phyloP scores from a whole-genome alignment of 371 early-diverging fungal species.

The Basidiobolus meristosporus region DNA sequence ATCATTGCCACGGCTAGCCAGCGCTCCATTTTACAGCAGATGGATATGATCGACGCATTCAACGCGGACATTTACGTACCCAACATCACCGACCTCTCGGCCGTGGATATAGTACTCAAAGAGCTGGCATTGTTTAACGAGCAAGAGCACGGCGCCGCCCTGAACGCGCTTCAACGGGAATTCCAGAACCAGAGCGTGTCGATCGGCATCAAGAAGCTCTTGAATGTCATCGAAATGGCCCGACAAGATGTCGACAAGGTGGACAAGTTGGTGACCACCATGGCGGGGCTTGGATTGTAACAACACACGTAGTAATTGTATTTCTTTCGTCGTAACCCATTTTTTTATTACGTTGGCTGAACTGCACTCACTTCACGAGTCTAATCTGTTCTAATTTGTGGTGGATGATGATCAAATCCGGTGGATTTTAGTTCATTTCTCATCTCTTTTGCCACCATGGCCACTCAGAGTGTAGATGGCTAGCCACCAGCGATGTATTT shows the following conservation, averaged over 20 bases:
- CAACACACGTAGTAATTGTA: too few relatives aligned
- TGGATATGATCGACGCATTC: conserved; percentile 79
- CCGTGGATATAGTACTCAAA: conserved; percentile 53
- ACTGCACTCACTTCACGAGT: too few relatives aligned
- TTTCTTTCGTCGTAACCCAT: too few relatives aligned
- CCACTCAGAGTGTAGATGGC: too few relatives aligned
- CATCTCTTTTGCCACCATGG: too few relatives aligned
- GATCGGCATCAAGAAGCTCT: conserved; percentile 81
- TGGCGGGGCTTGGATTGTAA: conserved; percentile 6
- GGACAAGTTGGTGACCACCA: conserved; percentile 32
- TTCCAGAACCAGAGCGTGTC: conserved; percentile 36
- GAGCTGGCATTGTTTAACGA: conserved; percentile 37
- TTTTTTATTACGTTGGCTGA: too few relatives aligned
- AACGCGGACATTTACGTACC: conserved; percentile 69
- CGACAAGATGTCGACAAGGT: conserved; percentile 53
- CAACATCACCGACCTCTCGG: conserved; percentile 34
- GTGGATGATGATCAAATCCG: too few relatives aligned
- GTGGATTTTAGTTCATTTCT: too few relatives aligned
- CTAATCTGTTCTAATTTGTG: too few relatives aligned
- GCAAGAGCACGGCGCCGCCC: conserved; percentile 25
- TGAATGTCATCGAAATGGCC: conserved; percentile 80
- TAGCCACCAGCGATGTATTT: too few relatives aligned
- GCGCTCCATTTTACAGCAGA: conserved; percentile 56
- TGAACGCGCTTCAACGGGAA: conserved; percentile 24
- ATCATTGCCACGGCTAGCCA: conserved; percentile 76